Evolutionary conservation across 2,329 filamentous ascomycete genomes (phyloP).

Genomic region (Ceratocystis papillata): DNA sequence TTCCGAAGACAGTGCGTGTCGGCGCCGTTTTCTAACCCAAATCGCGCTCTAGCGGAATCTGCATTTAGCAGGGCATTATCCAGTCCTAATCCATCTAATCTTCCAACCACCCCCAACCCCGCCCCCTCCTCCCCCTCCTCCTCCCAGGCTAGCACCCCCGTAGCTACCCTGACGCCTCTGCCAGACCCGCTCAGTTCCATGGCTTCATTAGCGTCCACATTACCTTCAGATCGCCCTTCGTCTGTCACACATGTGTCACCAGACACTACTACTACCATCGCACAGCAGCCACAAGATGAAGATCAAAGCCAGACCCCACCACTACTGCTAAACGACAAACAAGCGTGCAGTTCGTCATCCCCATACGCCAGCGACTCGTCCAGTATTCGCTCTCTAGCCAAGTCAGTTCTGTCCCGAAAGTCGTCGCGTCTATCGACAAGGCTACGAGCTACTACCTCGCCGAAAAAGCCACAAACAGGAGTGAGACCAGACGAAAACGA

Average conservation of each 20-base stretch:
- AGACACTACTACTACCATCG: not conserved
- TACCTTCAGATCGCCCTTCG: slow-evolving; percentile 33
- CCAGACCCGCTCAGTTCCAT: slow-evolving; percentile 36
- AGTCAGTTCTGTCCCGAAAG: slow-evolving; percentile 43
- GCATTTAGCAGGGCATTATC: slow-evolving; percentile 57
- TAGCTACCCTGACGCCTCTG: slow-evolving; percentile 39
- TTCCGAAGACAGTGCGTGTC: slow-evolving; percentile 72
- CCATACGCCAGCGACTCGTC: slow-evolving; percentile 28
- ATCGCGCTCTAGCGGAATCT: slow-evolving; percentile 63
- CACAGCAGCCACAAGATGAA: slow-evolving; percentile 20
- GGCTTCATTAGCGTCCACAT: slow-evolving; percentile 28
- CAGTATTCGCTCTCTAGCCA: slow-evolving; percentile 47
- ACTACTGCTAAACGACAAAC: slow-evolving; percentile 29
- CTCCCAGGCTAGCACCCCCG: slow-evolving; percentile 20
- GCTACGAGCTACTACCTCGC: slow-evolving; percentile 12
- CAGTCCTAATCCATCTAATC: slow-evolving; percentile 30
- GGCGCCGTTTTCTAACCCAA: slow-evolving; percentile 70
- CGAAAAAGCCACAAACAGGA: not conserved
- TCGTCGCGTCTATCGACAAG: slow-evolving; percentile 29
- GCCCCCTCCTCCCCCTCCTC: slow-evolving; percentile 31
- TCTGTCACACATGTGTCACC: slow-evolving; percentile 23
- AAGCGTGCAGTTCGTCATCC: slow-evolving; percentile 32
- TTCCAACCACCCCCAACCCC: slow-evolving; percentile 32
- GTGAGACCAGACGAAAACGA: not conserved
- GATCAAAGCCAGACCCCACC: not conserved